Conservation (phyloP, 2,329 filamentous ascomycete genomes). For the Bisporella sp. region DNA sequence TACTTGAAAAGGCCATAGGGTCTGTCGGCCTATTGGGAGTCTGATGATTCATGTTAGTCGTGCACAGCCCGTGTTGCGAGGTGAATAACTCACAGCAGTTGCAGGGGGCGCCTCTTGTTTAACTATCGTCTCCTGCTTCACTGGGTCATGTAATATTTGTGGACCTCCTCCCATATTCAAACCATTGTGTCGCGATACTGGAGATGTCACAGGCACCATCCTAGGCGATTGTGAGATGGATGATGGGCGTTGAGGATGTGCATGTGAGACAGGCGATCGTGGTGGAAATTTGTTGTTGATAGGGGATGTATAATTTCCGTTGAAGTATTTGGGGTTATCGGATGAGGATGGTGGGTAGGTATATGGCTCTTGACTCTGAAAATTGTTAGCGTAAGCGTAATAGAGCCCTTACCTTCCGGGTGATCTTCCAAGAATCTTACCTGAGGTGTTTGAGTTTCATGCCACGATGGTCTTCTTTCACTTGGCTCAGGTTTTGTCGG, state of each 20-base stretch:
- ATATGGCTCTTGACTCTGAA: conserved; percentile 44
- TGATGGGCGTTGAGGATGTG: conserved; percentile 29
- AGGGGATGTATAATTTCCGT: conserved; percentile 43
- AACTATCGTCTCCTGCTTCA: conserved; percentile 5
- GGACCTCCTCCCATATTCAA: conserved; percentile 23
- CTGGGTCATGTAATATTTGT: neutral
- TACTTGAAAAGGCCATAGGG: conserved; percentile 94
- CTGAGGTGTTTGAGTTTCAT: conserved; percentile 23
- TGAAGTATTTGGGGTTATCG: conserved; percentile 43
- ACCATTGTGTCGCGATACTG: conserved; percentile 38
- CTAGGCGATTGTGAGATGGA: conserved; percentile 24
- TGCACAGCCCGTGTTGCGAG: neutral
- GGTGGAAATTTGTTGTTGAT: conserved; percentile 37
- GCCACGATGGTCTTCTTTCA: conserved; percentile 29
- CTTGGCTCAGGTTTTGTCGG: conserved; percentile 35
- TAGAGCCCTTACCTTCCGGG: too few species aligned
- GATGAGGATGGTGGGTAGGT: conserved; percentile 33
- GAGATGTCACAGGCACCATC: conserved; percentile 38
- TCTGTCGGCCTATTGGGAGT: conserved; percentile 70
- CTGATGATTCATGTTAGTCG: conserved; percentile 31
- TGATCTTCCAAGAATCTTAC: conserved; percentile 15
- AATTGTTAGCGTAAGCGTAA: conserved; percentile 2
- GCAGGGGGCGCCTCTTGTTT: conserved; percentile 16
- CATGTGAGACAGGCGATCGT: conserved; percentile 43
- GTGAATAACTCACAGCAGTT: conserved; percentile 18